A percentile compares a stretch with the other conserved stretches of the same genome.
Evolutionary conservation across 1,284 basidiomycete genomes (phyloP).

Genomic region (Sporisorium reilianum): DNA sequence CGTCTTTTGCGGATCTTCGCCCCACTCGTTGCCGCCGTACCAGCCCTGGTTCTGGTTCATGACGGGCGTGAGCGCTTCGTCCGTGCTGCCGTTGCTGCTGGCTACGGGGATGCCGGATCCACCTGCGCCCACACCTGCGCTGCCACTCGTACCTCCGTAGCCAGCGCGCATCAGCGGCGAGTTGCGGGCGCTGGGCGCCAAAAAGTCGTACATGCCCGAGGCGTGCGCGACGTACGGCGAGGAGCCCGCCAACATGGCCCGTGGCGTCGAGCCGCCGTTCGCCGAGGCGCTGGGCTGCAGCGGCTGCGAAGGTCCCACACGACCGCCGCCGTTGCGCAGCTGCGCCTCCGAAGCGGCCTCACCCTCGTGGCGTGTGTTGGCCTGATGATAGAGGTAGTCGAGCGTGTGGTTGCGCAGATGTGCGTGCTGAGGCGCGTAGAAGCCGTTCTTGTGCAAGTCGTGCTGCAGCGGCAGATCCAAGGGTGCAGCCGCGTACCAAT

Average conservation of each 20-base stretch:
- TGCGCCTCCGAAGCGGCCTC: conserved; percentile 17
- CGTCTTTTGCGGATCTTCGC: conserved; percentile 53
- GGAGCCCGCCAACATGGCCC: conserved; percentile 27
- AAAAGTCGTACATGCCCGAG: conserved; percentile 48
- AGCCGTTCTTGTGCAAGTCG: conserved; percentile 46
- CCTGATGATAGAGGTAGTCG: conserved; percentile 50
- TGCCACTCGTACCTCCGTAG: conserved; percentile 2
- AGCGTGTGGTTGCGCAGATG: conserved; percentile 48
- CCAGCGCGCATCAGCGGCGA: conserved; percentile 43
- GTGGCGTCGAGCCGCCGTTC: conserved; percentile 43
- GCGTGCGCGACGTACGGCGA: conserved; percentile 48
- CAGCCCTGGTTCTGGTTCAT: conserved; percentile 47
- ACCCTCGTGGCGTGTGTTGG: conserved; percentile 19
- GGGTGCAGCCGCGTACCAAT: conserved; percentile 62
- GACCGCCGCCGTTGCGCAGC: conserved; percentile 20
- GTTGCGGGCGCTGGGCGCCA: conserved; percentile 48
- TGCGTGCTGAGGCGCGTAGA: conserved; percentile 42
- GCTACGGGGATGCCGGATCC: conserved; percentile 19
- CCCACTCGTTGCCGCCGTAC: conserved; percentile 48
- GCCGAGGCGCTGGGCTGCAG: conserved; percentile 38
- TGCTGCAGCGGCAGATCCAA: conserved; percentile 52
- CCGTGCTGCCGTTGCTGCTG: conserved; percentile 50
- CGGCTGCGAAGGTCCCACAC: conserved; percentile 19
- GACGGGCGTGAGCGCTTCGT: conserved; percentile 48
- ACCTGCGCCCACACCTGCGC: neutral